Evolutionary conservation across 192 early-diverging fungal species (phyloP).

Genomic region (Backusella liffmaniae): DNA sequence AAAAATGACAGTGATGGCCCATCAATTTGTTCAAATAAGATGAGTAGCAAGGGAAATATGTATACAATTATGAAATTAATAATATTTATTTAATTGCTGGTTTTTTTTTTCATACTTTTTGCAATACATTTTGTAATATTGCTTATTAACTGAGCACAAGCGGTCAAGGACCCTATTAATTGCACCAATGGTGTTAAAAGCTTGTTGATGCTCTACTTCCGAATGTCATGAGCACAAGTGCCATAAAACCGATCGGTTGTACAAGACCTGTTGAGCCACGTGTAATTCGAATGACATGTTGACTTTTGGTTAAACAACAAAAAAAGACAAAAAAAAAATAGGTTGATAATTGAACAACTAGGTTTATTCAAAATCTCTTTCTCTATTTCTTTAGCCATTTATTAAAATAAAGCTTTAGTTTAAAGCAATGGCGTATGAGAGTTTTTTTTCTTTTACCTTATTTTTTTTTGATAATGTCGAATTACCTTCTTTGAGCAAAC

Average conservation of each 20-base stretch:
- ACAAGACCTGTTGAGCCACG: background rate
- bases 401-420: background rate
- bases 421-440: background rate
- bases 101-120: background rate
- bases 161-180: background rate
- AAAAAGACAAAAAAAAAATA: background rate
- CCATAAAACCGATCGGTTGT: background rate
- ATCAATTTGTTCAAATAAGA: background rate
- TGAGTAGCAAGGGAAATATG: background rate
- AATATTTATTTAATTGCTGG: background rate
- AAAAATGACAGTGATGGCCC: background rate
- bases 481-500: background rate
- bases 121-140: background rate
- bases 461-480: background rate
- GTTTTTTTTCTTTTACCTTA: background rate
- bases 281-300: background rate
- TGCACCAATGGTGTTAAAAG: background rate
- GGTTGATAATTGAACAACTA: background rate
- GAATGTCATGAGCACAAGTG: background rate
- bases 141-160: background rate
- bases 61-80: background rate
- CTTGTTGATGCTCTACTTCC: background rate
- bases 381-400: too few species aligned
- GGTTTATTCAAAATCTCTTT: background rate
- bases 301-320: background rate